These are phyloP conservation scores for Pleurotus salmoneostramineus DNA, from an alignment of 768 basidiomycete genomes.

Conservation along the genomic window DNA sequence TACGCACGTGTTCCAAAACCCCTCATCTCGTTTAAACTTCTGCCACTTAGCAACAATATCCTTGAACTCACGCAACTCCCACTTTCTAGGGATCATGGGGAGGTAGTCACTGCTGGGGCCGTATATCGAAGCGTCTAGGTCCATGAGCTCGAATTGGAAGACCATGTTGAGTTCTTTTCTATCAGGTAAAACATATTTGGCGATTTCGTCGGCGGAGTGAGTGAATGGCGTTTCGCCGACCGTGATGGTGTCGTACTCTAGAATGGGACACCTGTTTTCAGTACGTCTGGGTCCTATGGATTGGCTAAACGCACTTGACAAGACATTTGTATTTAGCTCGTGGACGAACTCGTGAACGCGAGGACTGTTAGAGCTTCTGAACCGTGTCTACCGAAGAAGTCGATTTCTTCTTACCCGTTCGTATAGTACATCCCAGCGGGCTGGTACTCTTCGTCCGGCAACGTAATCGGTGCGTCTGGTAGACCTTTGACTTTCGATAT, in stretches of 20 bases:
- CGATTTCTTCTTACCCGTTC: slow-evolving; percentile 46
- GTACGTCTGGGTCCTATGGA: slow-evolving; percentile 9
- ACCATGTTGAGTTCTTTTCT: slow-evolving; percentile 65
- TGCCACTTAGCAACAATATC: slow-evolving; percentile 51
- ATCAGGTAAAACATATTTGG: slow-evolving; percentile 48
- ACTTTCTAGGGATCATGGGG: slow-evolving; percentile 39
- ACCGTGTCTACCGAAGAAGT: background rate
- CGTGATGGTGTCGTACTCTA: slow-evolving; percentile 57
- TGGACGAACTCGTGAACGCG: slow-evolving; percentile 62
- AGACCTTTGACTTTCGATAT: slow-evolving; percentile 61
- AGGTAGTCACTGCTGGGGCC: slow-evolving; percentile 20
- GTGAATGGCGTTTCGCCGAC: slow-evolving; percentile 65
- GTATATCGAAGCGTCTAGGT: slow-evolving; percentile 38
- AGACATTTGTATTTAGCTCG: slow-evolving; percentile 61
- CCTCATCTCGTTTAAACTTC: slow-evolving; percentile 46
- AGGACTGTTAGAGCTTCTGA: slow-evolving; percentile 35
- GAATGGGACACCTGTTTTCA: background rate
- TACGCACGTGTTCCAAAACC: slow-evolving; percentile 65
- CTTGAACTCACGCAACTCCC: slow-evolving; percentile 52
- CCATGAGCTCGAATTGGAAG: slow-evolving; percentile 62
- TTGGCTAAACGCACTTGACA: slow-evolving; percentile 37
- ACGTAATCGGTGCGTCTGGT: slow-evolving; percentile 60
- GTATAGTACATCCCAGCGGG: slow-evolving; percentile 48
- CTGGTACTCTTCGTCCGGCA: slow-evolving; percentile 49
- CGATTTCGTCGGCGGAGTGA: slow-evolving; percentile 44